Percentiles rank a stretch among this genome's conserved stretches.
These are phyloP conservation scores for Neurospora sp. DNA, from an alignment of 495 filamentous ascomycete genomes.

Conservation along the genomic window DNA sequence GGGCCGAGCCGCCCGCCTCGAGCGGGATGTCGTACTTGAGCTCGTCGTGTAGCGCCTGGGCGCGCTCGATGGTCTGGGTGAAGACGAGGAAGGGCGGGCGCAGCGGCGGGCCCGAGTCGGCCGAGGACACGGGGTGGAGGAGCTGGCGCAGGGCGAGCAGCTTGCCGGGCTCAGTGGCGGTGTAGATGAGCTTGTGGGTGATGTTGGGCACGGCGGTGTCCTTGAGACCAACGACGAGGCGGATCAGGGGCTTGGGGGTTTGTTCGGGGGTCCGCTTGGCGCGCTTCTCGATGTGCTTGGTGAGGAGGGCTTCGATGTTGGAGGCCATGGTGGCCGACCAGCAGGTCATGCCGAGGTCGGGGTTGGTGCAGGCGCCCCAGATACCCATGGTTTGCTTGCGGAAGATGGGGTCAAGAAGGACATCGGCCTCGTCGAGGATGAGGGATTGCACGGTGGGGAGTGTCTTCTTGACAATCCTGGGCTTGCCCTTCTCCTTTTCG, in stretches of 20 bases:
- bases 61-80: slow-evolving; percentile 86
- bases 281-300: slow-evolving; percentile 41
- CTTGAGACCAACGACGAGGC: slow-evolving; percentile 87
- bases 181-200: slow-evolving; percentile 78
- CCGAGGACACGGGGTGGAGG: slow-evolving; percentile 62
- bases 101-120: slow-evolving; percentile 49
- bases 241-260: slow-evolving; percentile 48
- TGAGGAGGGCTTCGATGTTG: slow-evolving; percentile 69
- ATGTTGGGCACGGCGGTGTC: slow-evolving; percentile 91
- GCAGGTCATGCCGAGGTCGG: slow-evolving; percentile 58
- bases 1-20: slow-evolving; percentile 73
- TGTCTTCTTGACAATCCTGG: slow-evolving; percentile 26
- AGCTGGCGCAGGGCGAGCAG: slow-evolving; percentile 85
- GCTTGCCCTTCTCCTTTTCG: slow-evolving; percentile 10
- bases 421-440: slow-evolving; percentile 89
- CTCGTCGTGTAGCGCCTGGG: slow-evolving; percentile 76
- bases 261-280: slow-evolving; percentile 38
- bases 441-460: slow-evolving; percentile 59
- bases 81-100: slow-evolving; percentile 88
- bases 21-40: slow-evolving; percentile 89
- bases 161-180: slow-evolving; percentile 87
- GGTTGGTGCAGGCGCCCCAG: slow-evolving; percentile 65
- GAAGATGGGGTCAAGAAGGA: slow-evolving; percentile 85
- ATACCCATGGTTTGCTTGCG: slow-evolving; percentile 79
- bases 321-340: slow-evolving; percentile 98